Percentiles rank a stretch among this genome's conserved stretches.
Evolutionary conservation across 352 stramenopile genomes (phyloP).

Genomic region (Phytophthora citricola): DNA sequence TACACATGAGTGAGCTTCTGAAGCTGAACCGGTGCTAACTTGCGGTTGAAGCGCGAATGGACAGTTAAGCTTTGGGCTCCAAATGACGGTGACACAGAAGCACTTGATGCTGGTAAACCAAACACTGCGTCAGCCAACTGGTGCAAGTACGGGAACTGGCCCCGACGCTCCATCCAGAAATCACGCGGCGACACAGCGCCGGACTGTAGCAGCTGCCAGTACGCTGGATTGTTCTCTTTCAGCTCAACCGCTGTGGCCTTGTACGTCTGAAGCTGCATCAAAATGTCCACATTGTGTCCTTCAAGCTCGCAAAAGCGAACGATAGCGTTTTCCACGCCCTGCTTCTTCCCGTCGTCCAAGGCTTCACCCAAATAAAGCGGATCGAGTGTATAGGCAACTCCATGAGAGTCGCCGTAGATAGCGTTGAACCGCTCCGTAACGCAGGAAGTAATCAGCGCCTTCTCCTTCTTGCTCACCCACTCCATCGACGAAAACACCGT

Average conservation of each 20-base stretch:
- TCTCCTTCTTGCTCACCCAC: conserved; percentile 77
- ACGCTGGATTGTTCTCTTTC: conserved; percentile 58
- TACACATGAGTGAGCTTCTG: conserved; percentile 69
- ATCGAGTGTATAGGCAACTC: conserved; percentile 68
- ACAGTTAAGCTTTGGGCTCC: conserved; percentile 36
- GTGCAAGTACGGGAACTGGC: conserved; percentile 65
- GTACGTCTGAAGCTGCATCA: conserved; percentile 59
- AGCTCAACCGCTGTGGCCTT: conserved; percentile 56
- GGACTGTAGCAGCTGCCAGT: conserved; percentile 61
- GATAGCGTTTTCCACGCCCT: conserved; percentile 59
- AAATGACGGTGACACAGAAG: conserved; percentile 44
- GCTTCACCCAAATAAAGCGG: conserved; percentile 55
- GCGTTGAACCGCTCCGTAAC: conserved; percentile 68
- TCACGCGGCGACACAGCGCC: conserved; percentile 55
- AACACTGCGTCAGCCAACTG: conserved; percentile 67
- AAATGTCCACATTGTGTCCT: conserved; percentile 42
- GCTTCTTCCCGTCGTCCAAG: conserved; percentile 55
- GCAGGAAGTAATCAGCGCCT: conserved; percentile 69
- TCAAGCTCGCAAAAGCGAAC: conserved; percentile 50
- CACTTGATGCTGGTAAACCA: conserved; percentile 56
- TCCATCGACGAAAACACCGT: conserved; percentile 62
- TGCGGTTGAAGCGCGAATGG: conserved; percentile 51
- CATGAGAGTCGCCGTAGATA: conserved; percentile 69
- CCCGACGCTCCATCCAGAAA: conserved; percentile 64
- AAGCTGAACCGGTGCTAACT: conserved; percentile 51